Evolutionary conservation across 2,329 filamentous ascomycete species (phyloP), one percentile per base, ranked within the genome.

Genomic region (Colletotrichum chrysophilum): DNA sequence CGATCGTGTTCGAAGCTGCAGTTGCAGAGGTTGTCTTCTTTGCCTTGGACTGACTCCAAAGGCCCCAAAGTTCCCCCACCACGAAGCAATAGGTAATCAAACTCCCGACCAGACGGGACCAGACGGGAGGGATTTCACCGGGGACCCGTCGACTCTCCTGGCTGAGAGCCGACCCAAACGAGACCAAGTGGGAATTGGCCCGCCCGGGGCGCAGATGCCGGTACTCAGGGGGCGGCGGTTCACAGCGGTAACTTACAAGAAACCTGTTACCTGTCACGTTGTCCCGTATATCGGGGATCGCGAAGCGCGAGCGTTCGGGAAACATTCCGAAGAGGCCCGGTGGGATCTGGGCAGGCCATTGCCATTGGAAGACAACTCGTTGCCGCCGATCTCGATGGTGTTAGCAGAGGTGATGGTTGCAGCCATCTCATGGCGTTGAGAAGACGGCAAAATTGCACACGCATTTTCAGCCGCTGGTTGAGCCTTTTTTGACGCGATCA

Each of bases 191-290:
- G 72, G 72, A 72, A 75, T 43, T 74, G 71, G 62, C 69, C 72
- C 72, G 55, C 69, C 69, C 61, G 69, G 68, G 68, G 55, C 72
- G 72, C 72, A 75, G 72, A 75, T 67, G 69, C 72, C 72, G 72
- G 68, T 68, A 71, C 30, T 66, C 52, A 75, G 68, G 68, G 72
- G 68, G 52, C n/a, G 21, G 62, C 62, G 69, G 72, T 62, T 72
- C 61, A 71, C 30, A 71, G 48, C 65, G 48, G 55, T 58, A 74
- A 71, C 68, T 66, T 71, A 66, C 62, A 67, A 67, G 61, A 72
- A 75, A 67, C 72, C 55, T 62, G 69, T 65, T 36, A 72, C 68
- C 55, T 62, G 69, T 65, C 28, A 72, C 12, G 68, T 36, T 62
- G 52, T 36, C 48, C 52, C 34, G 55, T 32, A 28, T 62, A 67